Evolutionary conservation across 1,284 basidiomycete species (phyloP), one percentile per base, ranked within the genome.

Genomic region (Athelia psychrophila): DNA sequence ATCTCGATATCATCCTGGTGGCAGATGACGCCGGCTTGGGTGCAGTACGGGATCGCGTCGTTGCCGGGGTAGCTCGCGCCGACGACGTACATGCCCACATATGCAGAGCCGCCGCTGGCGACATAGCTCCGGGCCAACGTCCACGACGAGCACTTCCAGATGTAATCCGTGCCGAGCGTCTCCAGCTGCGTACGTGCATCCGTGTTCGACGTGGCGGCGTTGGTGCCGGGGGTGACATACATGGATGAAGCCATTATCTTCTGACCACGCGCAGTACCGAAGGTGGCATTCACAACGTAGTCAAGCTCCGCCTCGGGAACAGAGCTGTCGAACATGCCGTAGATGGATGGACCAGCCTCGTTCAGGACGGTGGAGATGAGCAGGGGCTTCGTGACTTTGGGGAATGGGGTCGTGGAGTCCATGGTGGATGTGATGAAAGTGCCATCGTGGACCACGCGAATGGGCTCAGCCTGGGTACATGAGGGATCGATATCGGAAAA

Each of bases 1-100:
- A 89, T 84, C 71, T 83, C 70, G 51, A 89, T 88, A 59, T 89
- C 86, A 60, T 88, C 86, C 62, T 87, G 77, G 63, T 90, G 87
- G 65, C 87, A 89, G 30, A 88, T 83, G 19, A 67, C 62, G 18
- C 81, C 84, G 25, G 68, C 42, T 53, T 76, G 61, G 8, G 72
- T 75, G 68, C 88, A 90, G 60, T 76, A 81, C 0, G 77, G 57
- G 30, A 81, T 70, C 1, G 56, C 71, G 3, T 70, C 71, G 65
- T 91, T 92, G 47, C 73, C 75, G 2, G 84, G 81, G 65, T 92
- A 91, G 10, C 81, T 80, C 24, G 83, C 79, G 12, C 91, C 91
- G 46, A 85, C 65, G 38, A 71, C 71, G 69, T 81, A 92, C 59
- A 86, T 66, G 18, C 84, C 89, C 12, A 91, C 83, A 63, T 77